Evolutionary conservation across 2,329 filamentous ascomycete genomes (phyloP), one percentile per base, ranked within the genome.

Genomic region (Colletotrichum somersetense): DNA sequence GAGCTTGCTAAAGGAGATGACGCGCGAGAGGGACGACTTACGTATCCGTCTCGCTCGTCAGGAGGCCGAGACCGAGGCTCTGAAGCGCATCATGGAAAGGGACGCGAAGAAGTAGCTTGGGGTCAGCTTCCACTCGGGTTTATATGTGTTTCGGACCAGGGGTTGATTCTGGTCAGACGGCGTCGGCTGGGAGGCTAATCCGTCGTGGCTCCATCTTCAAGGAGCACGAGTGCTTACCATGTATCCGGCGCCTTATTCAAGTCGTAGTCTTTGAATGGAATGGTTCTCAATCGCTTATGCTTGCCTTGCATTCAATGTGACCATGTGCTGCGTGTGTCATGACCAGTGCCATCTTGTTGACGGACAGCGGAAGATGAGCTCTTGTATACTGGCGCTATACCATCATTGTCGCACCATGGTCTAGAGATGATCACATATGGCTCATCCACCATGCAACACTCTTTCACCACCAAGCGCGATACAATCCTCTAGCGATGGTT

Each of bases 21-120:
- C 87, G 71, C 80, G 85, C 59, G 91, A 93, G 77, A 82, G 90
- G 23, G 91, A 93, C 76, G 89, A 89, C 20, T 79, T 93, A 75
- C 88, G 87, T 66, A 81, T 93, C 65, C 85, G 87, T 72, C 85
- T 92, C 71, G 91, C 90, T 12, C 84, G 89, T 76, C 85, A 90
- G 66, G 90, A 93, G 79, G 90, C 90, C 3, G 91, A 93, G 81
- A 85, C 88, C 1, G 86, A 89, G 69, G 87, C 90, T 14, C 80
- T 93, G 69, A 85, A 87, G 76, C 86, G 85, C 73, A 83, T 89
- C 80, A 76, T 87, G 71, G 75, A 66, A 10, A 66, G 58, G 64
- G 72, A 69, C 20, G 40, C 55, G 33, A 44, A 69, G 66, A 55
- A 26, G 2, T 69, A 61, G 48, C 62, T 42, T 1, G 46, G 55